These are phyloP conservation scores for Anethum foeniculum DNA, from an alignment of 140 eudicot genomes.

Conservation along the genomic window DNA sequence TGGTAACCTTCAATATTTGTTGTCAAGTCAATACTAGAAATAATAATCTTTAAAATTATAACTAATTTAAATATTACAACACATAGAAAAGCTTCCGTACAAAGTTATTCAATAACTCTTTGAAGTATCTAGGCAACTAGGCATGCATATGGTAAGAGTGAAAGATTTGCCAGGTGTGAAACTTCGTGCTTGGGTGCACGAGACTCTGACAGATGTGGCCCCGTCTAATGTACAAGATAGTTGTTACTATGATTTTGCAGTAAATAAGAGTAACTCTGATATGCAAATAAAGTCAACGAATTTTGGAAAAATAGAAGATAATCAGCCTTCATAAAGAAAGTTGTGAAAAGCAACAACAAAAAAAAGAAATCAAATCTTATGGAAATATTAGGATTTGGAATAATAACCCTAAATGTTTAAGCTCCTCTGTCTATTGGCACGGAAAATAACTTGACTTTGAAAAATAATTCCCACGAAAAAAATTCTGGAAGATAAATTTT, in stretches of 20 bases:
- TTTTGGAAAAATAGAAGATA: background rate
- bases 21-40: background rate
- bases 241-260: background rate
- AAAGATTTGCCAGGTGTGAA: no score
- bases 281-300: background rate
- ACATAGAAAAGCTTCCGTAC: background rate
- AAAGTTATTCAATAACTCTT: no score
- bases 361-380: background rate
- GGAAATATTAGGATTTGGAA: background rate
- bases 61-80: background rate
- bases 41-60: background rate
- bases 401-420: background rate
- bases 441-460: background rate
- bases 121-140: background rate
- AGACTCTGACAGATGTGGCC: background rate
- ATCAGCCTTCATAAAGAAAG: background rate
- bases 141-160: background rate
- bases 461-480: no score
- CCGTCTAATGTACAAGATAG: background rate
- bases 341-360: no score
- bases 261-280: background rate
- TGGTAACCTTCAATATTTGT: background rate
- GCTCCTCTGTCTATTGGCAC: background rate
- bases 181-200: background rate
- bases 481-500: background rate